phyloP scores from a whole-genome alignment of 345 rosid species.

The Salix koriyanagi region DNA sequence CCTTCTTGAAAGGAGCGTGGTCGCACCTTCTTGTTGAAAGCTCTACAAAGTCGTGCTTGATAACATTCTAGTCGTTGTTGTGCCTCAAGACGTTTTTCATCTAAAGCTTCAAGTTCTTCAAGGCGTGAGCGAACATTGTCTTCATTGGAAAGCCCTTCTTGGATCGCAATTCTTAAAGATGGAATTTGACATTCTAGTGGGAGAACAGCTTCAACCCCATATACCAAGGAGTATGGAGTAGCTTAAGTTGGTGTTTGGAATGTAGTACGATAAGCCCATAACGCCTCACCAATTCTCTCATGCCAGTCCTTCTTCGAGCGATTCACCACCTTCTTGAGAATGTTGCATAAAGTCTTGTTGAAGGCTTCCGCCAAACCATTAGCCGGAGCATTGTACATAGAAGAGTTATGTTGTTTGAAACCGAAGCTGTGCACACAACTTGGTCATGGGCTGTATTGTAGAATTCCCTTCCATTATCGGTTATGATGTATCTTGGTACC shows the following conservation, averaged over 20 bases:
- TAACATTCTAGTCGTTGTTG: no score
- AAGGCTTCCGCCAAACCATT: no score
- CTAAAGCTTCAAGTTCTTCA: background rate
- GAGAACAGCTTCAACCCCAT: background rate
- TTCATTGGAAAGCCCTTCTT: background rate
- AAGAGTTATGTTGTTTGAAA: background rate
- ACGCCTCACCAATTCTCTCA: background rate
- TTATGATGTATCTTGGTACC: background rate
- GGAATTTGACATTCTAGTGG: background rate
- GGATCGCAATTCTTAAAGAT: background rate
- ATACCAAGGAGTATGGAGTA: background rate
- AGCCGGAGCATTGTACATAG: no score
- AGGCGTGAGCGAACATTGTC: background rate
- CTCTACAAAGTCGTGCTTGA: no score
- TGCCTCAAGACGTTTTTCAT: no score
- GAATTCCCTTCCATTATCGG: background rate
- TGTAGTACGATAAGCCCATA: background rate
- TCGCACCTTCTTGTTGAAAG: no score
- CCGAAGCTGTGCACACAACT: background rate
- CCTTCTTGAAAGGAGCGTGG: no score
- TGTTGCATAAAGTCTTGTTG: no score
- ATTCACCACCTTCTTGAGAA: no score
- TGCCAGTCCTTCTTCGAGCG: background rate
- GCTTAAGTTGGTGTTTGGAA: background rate
- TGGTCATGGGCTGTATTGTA: background rate